Evolutionary conservation across 352 stramenopile genomes (phyloP).

Genomic region (Pythium inflatum): DNA sequence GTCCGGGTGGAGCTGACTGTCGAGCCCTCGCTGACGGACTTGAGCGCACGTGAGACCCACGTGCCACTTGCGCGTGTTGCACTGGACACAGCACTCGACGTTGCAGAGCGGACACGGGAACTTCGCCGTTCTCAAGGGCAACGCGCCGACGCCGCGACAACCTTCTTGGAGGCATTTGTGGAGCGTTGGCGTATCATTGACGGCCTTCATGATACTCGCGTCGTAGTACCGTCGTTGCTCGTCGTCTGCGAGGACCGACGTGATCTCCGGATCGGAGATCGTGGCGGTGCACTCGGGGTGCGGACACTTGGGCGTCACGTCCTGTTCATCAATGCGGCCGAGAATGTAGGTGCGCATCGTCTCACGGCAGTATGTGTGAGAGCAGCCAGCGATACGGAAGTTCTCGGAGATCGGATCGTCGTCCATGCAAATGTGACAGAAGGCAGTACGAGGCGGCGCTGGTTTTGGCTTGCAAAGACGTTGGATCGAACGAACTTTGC

Average conservation of each 20-base stretch:
- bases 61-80: conserved; percentile 34
- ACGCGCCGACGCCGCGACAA: conserved; percentile 5
- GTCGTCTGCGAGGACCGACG: no score
- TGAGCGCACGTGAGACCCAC: conserved; percentile 24
- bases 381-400: conserved; percentile 1
- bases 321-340: background rate
- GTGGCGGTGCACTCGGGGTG: conserved; percentile 5
- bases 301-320: background rate
- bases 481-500: no score
- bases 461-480: no score
- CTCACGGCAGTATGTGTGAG: conserved; percentile 14
- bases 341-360: conserved; percentile 1
- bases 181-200: no score
- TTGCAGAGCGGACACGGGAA: conserved; percentile 29
- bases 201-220: no score
- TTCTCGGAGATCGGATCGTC: conserved; percentile 16
- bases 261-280: no score
- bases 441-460: no score
- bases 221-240: conserved; percentile 7
- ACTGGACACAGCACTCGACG: conserved; percentile 24
- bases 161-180: conserved; percentile 4
- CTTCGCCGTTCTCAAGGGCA: conserved; percentile 6
- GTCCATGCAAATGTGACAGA: conserved; percentile 12
- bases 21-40: no score
- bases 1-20: no score